Evolutionary conservation across 2,329 filamentous ascomycete species (phyloP).

Genomic region (Epichloe gansuensis): DNA sequence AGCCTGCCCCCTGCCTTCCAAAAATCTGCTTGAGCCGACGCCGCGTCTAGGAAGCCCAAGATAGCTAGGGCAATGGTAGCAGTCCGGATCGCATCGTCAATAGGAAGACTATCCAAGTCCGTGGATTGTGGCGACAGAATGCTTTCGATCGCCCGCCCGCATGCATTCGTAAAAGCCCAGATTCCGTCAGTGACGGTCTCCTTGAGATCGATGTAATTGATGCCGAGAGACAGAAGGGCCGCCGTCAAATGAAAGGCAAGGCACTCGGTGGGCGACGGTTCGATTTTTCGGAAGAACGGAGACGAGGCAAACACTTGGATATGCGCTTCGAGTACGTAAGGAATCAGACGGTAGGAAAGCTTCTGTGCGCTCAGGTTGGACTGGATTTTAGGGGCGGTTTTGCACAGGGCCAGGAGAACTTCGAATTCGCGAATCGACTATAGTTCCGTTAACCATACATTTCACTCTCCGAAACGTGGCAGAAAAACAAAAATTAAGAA

Average conservation of each 20-base stretch:
- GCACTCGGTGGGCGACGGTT: constrained; percentile 79
- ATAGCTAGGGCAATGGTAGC: constrained; percentile 72
- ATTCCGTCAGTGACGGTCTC: constrained; percentile 53
- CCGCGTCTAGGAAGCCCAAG: constrained; percentile 80
- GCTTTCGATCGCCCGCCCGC: constrained; percentile 46
- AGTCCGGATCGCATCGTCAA: constrained; percentile 55
- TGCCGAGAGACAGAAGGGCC: constrained; percentile 70
- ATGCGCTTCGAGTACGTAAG: constrained; percentile 78
- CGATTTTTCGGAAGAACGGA: constrained; percentile 68
- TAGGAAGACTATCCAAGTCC: constrained; percentile 43
- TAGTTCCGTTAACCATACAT: constrained; percentile 9
- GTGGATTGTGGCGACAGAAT: constrained; percentile 40
- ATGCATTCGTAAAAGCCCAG: constrained; percentile 59
- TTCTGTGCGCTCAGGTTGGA: constrained; percentile 61
- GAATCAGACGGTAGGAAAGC: constrained; percentile 64
- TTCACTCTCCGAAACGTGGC: background rate
- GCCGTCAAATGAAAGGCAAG: constrained; percentile 66
- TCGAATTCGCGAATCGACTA: constrained; percentile 85
- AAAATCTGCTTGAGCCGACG: constrained; percentile 63
- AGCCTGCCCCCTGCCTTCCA: constrained; percentile 68
- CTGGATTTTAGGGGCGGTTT: constrained; percentile 66
- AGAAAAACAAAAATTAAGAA: background rate
- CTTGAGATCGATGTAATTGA: constrained; percentile 56
- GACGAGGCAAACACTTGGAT: constrained; percentile 66
- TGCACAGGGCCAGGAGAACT: constrained; percentile 80